phyloP scores from a whole-genome alignment of 139 green algal species.

The Nannochloris sp. region DNA sequence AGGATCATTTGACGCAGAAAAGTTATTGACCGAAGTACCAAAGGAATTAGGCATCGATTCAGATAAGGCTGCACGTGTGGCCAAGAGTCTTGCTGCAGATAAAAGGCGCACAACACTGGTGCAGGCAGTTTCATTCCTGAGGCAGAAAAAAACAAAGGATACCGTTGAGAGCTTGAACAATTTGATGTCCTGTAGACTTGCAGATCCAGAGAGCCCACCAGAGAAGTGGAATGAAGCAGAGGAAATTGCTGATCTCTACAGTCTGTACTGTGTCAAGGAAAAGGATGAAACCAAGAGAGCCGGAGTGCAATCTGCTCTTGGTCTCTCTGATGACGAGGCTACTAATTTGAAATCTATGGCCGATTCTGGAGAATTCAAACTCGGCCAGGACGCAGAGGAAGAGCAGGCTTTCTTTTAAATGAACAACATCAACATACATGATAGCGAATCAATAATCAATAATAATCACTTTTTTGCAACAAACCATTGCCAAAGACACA shows the following conservation, averaged over 20 bases:
- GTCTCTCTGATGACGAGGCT: conserved; percentile 46
- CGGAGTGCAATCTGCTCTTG: conserved; percentile 40
- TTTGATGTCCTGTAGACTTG: conserved; percentile 45
- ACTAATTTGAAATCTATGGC: conserved; percentile 23
- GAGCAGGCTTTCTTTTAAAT: conserved; percentile 35
- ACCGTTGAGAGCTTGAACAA: conserved; percentile 46
- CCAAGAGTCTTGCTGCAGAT: conserved; percentile 53
- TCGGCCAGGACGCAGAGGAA: conserved; percentile 33
- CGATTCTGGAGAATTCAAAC: conserved; percentile 24
- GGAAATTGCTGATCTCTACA: conserved; percentile 80
- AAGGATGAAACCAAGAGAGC: conserved; percentile 35
- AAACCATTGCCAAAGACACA: neutral
- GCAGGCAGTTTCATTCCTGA: conserved; percentile 47
- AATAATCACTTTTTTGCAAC: conserved; percentile 4
- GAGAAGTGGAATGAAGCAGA: conserved; percentile 54
- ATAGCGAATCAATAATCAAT: neutral
- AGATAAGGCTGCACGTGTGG: conserved; percentile 31
- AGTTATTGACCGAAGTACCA: conserved; percentile 64
- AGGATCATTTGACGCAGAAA: conserved; percentile 57
- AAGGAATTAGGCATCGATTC: conserved; percentile 47
- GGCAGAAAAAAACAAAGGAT: conserved; percentile 61
- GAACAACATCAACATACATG: neutral
- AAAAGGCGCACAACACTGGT: conserved; percentile 74
- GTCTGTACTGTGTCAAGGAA: conserved; percentile 48
- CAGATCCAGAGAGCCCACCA: conserved; percentile 40